Base-by-base conservation (phyloP, 768 basidiomycete species). In the Psilocybe azurescens region DNA sequence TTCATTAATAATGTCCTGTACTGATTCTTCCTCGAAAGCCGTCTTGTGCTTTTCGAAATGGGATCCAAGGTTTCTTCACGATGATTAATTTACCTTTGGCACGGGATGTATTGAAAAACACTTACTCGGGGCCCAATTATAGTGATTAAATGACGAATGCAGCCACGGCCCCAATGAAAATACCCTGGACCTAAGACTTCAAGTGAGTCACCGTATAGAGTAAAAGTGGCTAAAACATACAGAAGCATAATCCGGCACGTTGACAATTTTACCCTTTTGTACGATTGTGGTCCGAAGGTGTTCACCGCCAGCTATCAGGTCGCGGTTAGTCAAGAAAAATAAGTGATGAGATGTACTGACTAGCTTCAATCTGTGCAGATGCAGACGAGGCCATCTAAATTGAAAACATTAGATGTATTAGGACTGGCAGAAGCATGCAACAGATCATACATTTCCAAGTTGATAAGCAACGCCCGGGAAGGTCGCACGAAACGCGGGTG, bases 401-500 rank as follows among this genome's bases (percentile, higher is more conserved):
- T 33, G 4, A 33, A n/a, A 14, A n/a, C n/a, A n/a, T n/a, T n/a
- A n/a, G n/a, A n/a, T n/a, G n/a, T n/a, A n/a, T n/a, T n/a, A n/a
- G n/a, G n/a, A n/a, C n/a, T n/a, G n/a, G 7, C 14, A 18, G 14
- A 6, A 28, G 24, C 3, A 48, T 44, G 29, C 4, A 14, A 11
- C 38, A 5, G 16, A 74, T 81, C 79, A 28, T 59, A 81, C 81
- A 74, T 92, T 94, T 47, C 94, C 92, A 20, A 94, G 67, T 68
- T 94, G 94, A 75, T 95, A 95, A 2, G 90, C 86, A 0, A 93
- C 85, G 60, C 94, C 94, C 39, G 91, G 90, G 80, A 94, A 95
- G 1, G 90, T 90, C 3, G 93, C 91, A 59, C 95, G 83, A 82
- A 95, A 96, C 0, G 92, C 94, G 4, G 93, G 90, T 2, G 95